Percentiles rank a stretch among this genome's conserved stretches.
Evolutionary conservation across 1,139 yeast species (phyloP).

Genomic region (Saccharomycopsis hybrid): DNA sequence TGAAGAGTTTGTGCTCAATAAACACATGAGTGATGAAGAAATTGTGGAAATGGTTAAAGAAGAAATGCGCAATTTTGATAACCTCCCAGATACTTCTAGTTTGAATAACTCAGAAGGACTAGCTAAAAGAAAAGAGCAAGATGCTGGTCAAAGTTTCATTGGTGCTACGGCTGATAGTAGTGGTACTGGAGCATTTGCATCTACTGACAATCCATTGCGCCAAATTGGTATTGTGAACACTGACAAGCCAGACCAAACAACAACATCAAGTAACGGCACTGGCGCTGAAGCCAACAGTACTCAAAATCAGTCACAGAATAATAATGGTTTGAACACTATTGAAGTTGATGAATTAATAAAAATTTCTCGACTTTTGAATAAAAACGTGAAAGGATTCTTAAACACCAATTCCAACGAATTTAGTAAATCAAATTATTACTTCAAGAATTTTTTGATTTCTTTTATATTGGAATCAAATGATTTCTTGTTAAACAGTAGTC

Average conservation of each 20-base stretch:
- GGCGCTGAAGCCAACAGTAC: background rate
- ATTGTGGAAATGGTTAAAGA: slow-evolving; percentile 27
- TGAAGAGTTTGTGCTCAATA: slow-evolving; percentile 29
- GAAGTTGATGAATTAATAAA: slow-evolving; percentile 9
- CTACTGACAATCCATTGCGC: background rate
- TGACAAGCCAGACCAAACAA: background rate
- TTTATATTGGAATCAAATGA: slow-evolving; percentile 19
- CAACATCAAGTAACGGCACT: too few relatives aligned
- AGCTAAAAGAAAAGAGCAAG: background rate
- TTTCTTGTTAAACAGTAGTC: slow-evolving; percentile 9
- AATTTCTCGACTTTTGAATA: slow-evolving; percentile 14
- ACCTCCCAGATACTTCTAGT: background rate
- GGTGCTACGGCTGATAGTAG: background rate
- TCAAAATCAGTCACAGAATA: background rate
- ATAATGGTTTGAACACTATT: background rate
- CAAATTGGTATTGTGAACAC: background rate
- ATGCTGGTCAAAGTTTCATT: background rate
- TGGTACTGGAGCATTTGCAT: background rate
- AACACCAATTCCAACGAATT: slow-evolving; percentile 4
- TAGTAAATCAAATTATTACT: slow-evolving; percentile 11
- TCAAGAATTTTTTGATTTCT: slow-evolving; percentile 17
- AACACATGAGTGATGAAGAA: slow-evolving; percentile 28
- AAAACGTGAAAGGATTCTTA: slow-evolving; percentile 14
- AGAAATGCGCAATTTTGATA: slow-evolving; percentile 20
- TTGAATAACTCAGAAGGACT: background rate